Percentiles rank a stretch among this genome's conserved stretches.
phyloP scores from a whole-genome alignment of 768 basidiomycete species.

The Infundibulicybe gibba region DNA sequence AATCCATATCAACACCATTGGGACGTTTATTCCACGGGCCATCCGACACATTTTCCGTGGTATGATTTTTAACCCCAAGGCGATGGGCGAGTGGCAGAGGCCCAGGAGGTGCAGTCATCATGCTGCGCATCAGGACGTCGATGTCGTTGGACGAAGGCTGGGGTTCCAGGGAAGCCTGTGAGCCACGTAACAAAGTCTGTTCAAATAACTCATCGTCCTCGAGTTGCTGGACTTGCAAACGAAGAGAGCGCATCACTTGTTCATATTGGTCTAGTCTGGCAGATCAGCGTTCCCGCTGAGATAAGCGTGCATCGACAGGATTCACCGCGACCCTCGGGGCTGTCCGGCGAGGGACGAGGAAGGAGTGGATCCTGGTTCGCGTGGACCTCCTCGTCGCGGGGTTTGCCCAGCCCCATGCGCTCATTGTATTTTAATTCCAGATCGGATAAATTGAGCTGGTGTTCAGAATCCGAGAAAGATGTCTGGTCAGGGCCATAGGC shows the following conservation, averaged over 20 bases:
- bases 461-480: constrained; percentile 40
- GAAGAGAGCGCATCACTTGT: constrained; percentile 31
- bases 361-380: constrained; percentile 38
- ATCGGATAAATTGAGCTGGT: constrained; percentile 25
- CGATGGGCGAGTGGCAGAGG: constrained; percentile 5
- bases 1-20: constrained; percentile 15
- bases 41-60: constrained; percentile 15
- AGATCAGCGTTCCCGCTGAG: not conserved
- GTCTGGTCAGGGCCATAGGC: constrained; percentile 43
- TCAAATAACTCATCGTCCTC: constrained; percentile 49
- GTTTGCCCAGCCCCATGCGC: constrained; percentile 29
- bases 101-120: constrained; percentile 33
- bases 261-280: constrained; percentile 24
- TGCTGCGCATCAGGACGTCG: constrained; percentile 45
- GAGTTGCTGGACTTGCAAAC: constrained; percentile 31
- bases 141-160: constrained; percentile 43
- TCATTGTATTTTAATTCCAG: constrained; percentile 44
- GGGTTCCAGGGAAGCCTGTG: constrained; percentile 38
- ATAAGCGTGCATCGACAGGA: not conserved
- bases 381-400: constrained; percentile 34
- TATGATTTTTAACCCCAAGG: constrained; percentile 7
- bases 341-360: constrained; percentile 17
- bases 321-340: constrained; percentile 33
- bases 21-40: constrained; percentile 29
- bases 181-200: constrained; percentile 40